Evolutionary conservation across 352 stramenopile species (phyloP), one percentile per base, ranked within the genome.

Genomic region (Phytopythium ostracodes): DNA sequence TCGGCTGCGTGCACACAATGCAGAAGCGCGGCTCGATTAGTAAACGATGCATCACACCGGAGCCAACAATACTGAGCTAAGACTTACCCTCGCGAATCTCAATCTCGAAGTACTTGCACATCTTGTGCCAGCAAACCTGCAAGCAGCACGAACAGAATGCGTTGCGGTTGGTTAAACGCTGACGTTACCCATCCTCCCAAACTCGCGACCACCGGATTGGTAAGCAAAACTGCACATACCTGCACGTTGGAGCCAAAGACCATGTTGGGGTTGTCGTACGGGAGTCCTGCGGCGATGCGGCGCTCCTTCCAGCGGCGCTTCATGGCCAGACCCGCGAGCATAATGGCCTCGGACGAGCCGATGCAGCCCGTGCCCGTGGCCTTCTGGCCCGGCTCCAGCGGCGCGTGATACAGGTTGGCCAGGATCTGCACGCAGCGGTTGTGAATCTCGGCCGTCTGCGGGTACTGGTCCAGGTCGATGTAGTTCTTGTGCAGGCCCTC

Each of bases 51-150:
- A 25, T 11, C n/a, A 49, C 42, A 49, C 6, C 20, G n/a, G n/a
- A n/a, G n/a, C n/a, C n/a, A n/a, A n/a, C n/a, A n/a, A n/a, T n/a
- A n/a, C n/a, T 7, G n/a, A 1, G 7, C 0, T 3, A 24, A 14
- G 24, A 22, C 42, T 18, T 44, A 70, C 66, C 64, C 60, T 97
- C 81, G 42, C 90, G 88, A 46, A 92, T 81, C 60, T 97, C 91
- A 55, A 98, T 87, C 64, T 98, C 92, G 78, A 98, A 97, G 75
- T 97, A 98, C 66, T 91, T 90, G 81, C 90, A 97, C 75, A 96
- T 90, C 72, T 98, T 98, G 76, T 98, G 89, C 92, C 92, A 98
- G 75, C 89, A 95, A 27, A 96, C 89, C 64, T 97, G 47, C 25
- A 38, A 14, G 25, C 46, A 52, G 2, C 25, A 15, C 25, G 42